Conservation (phyloP, 1,139 yeast genomes). For the Geotrichum europaeum region DNA sequence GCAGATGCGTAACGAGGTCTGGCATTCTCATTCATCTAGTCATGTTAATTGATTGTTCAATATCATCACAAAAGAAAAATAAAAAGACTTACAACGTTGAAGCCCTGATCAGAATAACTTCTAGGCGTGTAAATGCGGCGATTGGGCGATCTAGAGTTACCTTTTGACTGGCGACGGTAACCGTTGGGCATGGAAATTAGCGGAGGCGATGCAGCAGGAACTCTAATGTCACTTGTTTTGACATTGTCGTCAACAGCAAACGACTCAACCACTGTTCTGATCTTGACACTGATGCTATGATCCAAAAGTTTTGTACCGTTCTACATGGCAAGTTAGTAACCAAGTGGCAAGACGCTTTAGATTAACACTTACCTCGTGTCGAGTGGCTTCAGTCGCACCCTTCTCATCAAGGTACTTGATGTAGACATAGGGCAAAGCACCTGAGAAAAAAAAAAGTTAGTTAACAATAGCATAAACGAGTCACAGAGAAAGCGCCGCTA, state of each 20-base stretch:
- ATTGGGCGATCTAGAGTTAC: neutral
- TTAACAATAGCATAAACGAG: neutral
- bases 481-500: neutral
- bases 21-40: slow-evolving; percentile 9
- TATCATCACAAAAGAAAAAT: neutral
- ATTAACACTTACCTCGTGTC: slow-evolving; percentile 7
- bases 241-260: slow-evolving; percentile 18
- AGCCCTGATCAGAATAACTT: slow-evolving; percentile 14
- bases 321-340: slow-evolving; percentile 3
- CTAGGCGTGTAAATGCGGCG: slow-evolving; percentile 8
- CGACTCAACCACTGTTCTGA: slow-evolving; percentile 10
- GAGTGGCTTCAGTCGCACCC: slow-evolving; percentile 8
- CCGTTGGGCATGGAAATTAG: slow-evolving; percentile 8
- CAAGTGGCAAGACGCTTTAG: neutral
- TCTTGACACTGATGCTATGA: slow-evolving; percentile 2
- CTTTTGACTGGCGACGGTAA: slow-evolving; percentile 6
- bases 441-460: neutral
- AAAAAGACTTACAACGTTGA: neutral
- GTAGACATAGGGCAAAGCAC: slow-evolving; percentile 7
- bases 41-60: neutral
- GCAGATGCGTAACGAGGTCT: slow-evolving; percentile 10
- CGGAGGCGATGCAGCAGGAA: slow-evolving; percentile 19
- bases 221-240: slow-evolving; percentile 16
- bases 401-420: slow-evolving; percentile 13
- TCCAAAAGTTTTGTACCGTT: slow-evolving; percentile 4